Percentiles rank a stretch among this genome's conserved stretches.
These are phyloP conservation scores for Plasmodium billcollinsi DNA, from an alignment of 169 alveolate genomes.

Conservation along the genomic window DNA sequence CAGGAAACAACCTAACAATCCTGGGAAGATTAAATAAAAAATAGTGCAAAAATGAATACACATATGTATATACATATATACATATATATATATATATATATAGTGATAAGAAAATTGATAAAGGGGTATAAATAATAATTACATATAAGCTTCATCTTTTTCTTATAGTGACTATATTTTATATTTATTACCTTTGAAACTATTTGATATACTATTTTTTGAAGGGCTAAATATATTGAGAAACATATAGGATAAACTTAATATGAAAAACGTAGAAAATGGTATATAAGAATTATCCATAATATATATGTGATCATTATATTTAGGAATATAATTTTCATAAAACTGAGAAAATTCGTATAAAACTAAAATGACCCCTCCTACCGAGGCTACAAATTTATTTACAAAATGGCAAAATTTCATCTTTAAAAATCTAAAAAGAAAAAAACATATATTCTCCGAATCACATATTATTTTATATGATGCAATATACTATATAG, in stretches of 20 bases:
- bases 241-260: conserved; percentile 39
- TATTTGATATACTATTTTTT: conserved; percentile 32
- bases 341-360: conserved; percentile 15
- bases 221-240: conserved; percentile 20
- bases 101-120: neutral
- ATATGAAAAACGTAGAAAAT: conserved; percentile 23
- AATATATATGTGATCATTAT: conserved; percentile 1
- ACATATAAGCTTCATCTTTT: neutral
- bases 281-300: conserved; percentile 24
- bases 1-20: conserved; percentile 49
- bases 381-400: conserved; percentile 38
- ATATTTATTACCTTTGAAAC: conserved; percentile 30
- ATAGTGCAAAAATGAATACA: neutral
- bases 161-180: neutral
- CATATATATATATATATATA: neutral
- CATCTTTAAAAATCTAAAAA: conserved; percentile 28
- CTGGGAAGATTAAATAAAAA: conserved; percentile 3
- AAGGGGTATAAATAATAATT: neutral
- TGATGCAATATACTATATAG: neutral
- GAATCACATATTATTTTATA: too few species aligned
- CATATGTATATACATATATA: neutral
- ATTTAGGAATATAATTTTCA: neutral
- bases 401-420: conserved; percentile 19
- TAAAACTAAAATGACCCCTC: conserved; percentile 42
- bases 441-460: conserved; percentile 3